Percentiles rank a stretch among this genome's conserved stretches.
These are phyloP conservation scores for Aspergillus brasiliensis DNA, from an alignment of 2,329 filamentous ascomycete species.

Conservation along the genomic window DNA sequence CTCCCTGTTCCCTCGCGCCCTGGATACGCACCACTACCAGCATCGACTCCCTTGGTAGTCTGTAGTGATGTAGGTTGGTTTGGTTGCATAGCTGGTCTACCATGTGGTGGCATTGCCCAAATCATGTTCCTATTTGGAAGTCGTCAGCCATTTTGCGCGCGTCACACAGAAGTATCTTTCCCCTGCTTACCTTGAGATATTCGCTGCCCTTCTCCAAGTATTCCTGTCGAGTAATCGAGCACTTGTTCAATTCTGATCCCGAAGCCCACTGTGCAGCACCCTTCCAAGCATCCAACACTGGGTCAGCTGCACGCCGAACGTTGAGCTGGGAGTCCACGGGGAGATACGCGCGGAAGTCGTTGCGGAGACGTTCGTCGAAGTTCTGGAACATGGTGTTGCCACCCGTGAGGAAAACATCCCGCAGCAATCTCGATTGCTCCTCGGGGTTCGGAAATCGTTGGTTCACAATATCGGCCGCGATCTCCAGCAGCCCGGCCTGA, in stretches of 20 bases:
- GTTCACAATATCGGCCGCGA: slow-evolving; percentile 83
- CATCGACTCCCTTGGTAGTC: too few species aligned
- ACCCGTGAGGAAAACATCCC: slow-evolving; percentile 92
- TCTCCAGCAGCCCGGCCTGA: slow-evolving; percentile 90
- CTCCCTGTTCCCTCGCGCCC: background rate
- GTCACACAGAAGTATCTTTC: background rate
- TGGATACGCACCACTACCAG: background rate
- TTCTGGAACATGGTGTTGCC: slow-evolving; percentile 84
- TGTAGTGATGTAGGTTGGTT: too few species aligned
- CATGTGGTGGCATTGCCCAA: slow-evolving; percentile 40
- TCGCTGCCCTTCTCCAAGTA: slow-evolving; percentile 90
- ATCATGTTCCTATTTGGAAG: slow-evolving; percentile 36
- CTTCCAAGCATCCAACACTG: slow-evolving; percentile 86
- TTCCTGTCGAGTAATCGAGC: slow-evolving; percentile 76
- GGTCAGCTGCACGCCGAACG: slow-evolving; percentile 73
- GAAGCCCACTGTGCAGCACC: slow-evolving; percentile 84
- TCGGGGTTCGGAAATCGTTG: slow-evolving; percentile 67
- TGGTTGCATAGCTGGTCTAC: slow-evolving; percentile 8
- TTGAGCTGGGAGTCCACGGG: slow-evolving; percentile 68
- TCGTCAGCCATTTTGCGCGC: slow-evolving; percentile 12
- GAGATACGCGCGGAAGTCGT: slow-evolving; percentile 72
- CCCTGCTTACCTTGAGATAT: slow-evolving; percentile 73
- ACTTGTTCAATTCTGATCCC: slow-evolving; percentile 59
- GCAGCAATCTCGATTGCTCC: slow-evolving; percentile 70
- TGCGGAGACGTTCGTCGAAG: slow-evolving; percentile 78